Evolutionary conservation across 164 flowering plant genomes (phyloP), one percentile per base, ranked within the genome.

Genomic region (Nelumbo lutea): DNA sequence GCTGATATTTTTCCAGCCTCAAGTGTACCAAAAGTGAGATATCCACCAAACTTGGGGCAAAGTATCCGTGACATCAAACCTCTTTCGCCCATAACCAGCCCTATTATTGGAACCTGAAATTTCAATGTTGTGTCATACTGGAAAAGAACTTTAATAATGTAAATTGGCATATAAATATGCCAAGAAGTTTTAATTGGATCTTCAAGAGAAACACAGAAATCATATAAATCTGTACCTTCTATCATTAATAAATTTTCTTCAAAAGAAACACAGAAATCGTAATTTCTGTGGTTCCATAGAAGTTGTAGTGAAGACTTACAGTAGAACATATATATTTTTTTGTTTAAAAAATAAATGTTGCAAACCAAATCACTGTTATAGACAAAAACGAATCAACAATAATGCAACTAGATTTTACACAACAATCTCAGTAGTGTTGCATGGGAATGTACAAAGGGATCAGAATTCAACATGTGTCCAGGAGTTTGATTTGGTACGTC

Each of bases 31-130:
- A 89, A 96, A 44, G 98, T 96, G 64, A 96, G 95, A 80, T 79
- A 91, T 63, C 98, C 99, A 71, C 98, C 97, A 79, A 87, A 96
- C 77, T 91, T 96, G 14, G 97, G 80, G 73, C 91, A 87, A 61
- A 93, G 94, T 65, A 96, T 66, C 70, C 97, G 82, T 59, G 99
- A 91, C 51, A 93, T 90, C 70, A 88, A 71, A 56, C 99, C 98
- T 71, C 87, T 87, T 72, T 96, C 98, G 7, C 91, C 85, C 98
- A 93, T 96, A 45, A 83, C 97, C 73, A 96, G 75, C 57, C 92
- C 98, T 68, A 96, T 91, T 41, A 86, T 69, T 45, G 98, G 99
- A 68, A 90, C 90, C 99, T 96, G 85, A 72, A 81, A 73, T 50
- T 69, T 64, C 66, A 39, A 60, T 68, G 11, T 27, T 45, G n/a